Evolutionary conservation across 176 grass and related monocot genomes (phyloP).

Genomic region (Phoenix dactylifera): DNA sequence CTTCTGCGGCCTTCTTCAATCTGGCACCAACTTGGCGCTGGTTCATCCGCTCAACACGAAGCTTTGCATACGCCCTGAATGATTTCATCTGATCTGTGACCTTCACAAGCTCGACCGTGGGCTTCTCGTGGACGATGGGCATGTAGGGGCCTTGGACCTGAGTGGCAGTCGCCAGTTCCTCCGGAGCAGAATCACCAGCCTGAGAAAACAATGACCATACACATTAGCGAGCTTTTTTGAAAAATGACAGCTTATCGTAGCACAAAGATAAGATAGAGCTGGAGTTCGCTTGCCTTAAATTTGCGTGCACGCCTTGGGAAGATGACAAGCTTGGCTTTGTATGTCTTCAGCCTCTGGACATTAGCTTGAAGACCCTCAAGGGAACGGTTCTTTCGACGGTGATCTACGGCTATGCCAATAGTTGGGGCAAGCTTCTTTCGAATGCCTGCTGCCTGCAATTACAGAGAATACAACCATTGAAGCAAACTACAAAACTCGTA

Average conservation of each 20-base stretch:
- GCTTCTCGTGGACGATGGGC: conserved; percentile 60
- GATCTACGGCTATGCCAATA: conserved; percentile 79
- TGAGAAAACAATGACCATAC: conserved; percentile 4
- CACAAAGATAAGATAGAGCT: no score
- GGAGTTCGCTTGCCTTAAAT: conserved; percentile 39
- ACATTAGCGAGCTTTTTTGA: no score
- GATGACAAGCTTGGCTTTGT: conserved; percentile 81
- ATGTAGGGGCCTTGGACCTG: conserved; percentile 79
- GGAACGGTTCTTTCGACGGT: conserved; percentile 67
- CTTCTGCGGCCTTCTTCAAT: conserved; percentile 66
- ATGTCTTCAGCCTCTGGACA: conserved; percentile 65
- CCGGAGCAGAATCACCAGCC: conserved; percentile 82
- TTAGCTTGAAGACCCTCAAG: conserved; percentile 73
- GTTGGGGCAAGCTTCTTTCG: conserved; percentile 68
- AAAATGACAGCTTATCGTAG: no score
- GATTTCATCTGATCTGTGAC: conserved; percentile 79
- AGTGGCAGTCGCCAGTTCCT: conserved; percentile 72
- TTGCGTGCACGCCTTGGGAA: conserved; percentile 70
- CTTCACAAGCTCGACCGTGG: conserved; percentile 60
- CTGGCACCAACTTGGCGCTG: conserved; percentile 45
- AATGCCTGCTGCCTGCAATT: conserved; percentile 52
- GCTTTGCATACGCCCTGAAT: conserved; percentile 74
- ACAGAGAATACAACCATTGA: background rate
- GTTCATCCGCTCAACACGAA: conserved; percentile 75
- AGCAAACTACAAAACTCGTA: no score